Evolutionary conservation across 1,139 yeast species (phyloP).

Genomic region (Yarrowia galli): DNA sequence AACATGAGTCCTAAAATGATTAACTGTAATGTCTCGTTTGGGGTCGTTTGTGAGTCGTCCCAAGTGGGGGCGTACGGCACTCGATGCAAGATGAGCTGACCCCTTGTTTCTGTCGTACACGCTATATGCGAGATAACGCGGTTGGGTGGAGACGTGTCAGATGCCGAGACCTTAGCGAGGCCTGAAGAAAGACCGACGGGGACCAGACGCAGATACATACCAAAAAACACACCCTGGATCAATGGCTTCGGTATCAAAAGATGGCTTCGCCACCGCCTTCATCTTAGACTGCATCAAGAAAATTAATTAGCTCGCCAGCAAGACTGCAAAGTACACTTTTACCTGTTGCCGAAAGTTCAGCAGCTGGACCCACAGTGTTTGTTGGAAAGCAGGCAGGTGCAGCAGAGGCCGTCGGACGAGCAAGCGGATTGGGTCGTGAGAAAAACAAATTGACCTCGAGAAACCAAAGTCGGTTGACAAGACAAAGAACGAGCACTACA

Average conservation of each 20-base stretch:
- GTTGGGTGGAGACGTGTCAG: not conserved
- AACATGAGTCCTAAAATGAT: slow-evolving; percentile 12
- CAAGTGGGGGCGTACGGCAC: slow-evolving; percentile 27
- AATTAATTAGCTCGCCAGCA: not conserved
- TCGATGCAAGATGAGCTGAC: slow-evolving; percentile 2
- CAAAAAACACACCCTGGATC: too few relatives aligned
- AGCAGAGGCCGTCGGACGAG: not conserved
- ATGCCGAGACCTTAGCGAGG: not conserved
- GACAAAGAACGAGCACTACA: not conserved
- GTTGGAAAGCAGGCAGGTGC: not conserved
- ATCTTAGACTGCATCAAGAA: not conserved
- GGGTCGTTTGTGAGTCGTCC: slow-evolving; percentile 1
- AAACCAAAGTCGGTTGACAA: not conserved
- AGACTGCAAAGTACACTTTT: slow-evolving; percentile 17
- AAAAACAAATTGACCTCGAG: slow-evolving; percentile 4
- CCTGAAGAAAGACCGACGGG: too few relatives aligned
- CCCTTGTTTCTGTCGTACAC: not conserved
- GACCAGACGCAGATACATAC: too few relatives aligned
- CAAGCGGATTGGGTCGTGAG: not conserved
- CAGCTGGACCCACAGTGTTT: slow-evolving; percentile 8
- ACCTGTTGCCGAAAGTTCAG: not conserved
- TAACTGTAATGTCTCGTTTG: not conserved
- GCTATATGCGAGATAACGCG: slow-evolving; percentile 11
- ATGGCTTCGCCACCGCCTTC: not conserved
- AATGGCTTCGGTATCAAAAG: too few relatives aligned